Evolutionary conservation across 2,329 filamentous ascomycete genomes (phyloP).

Genomic region (Pseudopithomyces chartarum): DNA sequence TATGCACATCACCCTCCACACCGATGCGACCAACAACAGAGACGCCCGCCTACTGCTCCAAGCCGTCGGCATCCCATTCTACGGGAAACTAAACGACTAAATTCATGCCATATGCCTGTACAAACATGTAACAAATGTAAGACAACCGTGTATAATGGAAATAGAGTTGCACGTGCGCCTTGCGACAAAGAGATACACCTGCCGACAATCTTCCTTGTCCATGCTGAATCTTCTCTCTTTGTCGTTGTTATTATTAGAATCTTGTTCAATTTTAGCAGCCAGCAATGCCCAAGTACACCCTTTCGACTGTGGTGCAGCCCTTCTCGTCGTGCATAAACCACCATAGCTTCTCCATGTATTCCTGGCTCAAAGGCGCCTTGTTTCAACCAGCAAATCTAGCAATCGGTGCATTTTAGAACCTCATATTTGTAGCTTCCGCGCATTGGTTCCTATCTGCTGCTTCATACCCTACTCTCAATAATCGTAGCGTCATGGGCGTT

Average conservation of each 20-base stretch:
- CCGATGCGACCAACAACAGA: constrained; percentile 80
- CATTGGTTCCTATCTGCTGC: not conserved
- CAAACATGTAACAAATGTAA: constrained; percentile 26
- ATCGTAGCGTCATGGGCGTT: not conserved
- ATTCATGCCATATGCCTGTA: constrained; percentile 18
- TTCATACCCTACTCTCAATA: not conserved
- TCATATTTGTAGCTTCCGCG: not conserved
- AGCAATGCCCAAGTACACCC: constrained; percentile 4
- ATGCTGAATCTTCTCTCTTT: constrained; percentile 6
- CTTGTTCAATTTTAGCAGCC: constrained; percentile 1
- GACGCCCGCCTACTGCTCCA: constrained; percentile 79
- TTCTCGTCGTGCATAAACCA: not conserved
- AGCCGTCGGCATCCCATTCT: constrained; percentile 78
- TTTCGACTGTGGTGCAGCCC: not conserved
- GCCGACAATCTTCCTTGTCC: constrained; percentile 2
- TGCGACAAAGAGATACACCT: constrained; percentile 5
- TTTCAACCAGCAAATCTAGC: not conserved
- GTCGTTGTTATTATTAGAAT: not conserved
- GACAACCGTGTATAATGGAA: constrained; percentile 10
- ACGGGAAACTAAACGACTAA: constrained; percentile 66
- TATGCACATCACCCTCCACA: constrained; percentile 82
- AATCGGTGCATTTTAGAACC: not conserved
- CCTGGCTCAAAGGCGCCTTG: too few species aligned
- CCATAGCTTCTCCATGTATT: not conserved
- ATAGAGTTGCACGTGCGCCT: constrained; percentile 4